Evolutionary conservation across 176 grass and related monocot species (phyloP).

Genomic region (Oryza glaberrima): DNA sequence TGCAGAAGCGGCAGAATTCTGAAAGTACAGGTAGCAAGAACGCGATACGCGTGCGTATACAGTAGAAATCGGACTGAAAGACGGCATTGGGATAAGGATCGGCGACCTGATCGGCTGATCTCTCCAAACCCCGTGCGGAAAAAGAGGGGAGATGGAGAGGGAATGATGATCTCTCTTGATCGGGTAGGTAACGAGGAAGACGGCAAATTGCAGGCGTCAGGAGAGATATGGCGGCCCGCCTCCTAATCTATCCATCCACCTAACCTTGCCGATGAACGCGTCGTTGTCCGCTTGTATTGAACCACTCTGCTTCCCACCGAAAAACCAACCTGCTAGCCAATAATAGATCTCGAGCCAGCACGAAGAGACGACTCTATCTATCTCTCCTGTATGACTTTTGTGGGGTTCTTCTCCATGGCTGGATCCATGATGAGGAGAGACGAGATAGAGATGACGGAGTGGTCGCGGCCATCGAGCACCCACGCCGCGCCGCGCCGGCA

Average conservation of each 20-base stretch:
- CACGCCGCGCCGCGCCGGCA: neutral
- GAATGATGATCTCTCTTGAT: neutral
- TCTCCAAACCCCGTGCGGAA: neutral
- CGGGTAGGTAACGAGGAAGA: constrained; percentile 34
- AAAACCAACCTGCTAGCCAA: constrained; percentile 22
- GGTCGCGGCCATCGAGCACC: constrained; percentile 9
- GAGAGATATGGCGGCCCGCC: constrained; percentile 6
- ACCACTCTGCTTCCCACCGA: constrained; percentile 17
- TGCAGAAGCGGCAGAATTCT: neutral
- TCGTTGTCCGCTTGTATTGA: neutral
- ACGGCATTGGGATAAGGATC: constrained; percentile 8
- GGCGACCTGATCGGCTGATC: constrained; percentile 11
- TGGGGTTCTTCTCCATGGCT: neutral
- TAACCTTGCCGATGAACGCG: neutral
- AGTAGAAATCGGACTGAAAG: neutral
- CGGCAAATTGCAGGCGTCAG: constrained; percentile 20
- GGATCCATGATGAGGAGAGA: constrained; percentile 31
- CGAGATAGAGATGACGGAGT: constrained; percentile 14
- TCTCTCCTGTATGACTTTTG: neutral
- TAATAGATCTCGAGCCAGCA: constrained; percentile 14
- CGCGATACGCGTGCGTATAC: neutral
- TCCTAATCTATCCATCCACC: neutral
- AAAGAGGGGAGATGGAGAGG: neutral
- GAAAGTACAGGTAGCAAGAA: neutral
- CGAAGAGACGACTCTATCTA: constrained; percentile 1